These are phyloP conservation scores for Claviceps pusilla DNA, from an alignment of 2,329 filamentous ascomycete species.

Conservation along the genomic window DNA sequence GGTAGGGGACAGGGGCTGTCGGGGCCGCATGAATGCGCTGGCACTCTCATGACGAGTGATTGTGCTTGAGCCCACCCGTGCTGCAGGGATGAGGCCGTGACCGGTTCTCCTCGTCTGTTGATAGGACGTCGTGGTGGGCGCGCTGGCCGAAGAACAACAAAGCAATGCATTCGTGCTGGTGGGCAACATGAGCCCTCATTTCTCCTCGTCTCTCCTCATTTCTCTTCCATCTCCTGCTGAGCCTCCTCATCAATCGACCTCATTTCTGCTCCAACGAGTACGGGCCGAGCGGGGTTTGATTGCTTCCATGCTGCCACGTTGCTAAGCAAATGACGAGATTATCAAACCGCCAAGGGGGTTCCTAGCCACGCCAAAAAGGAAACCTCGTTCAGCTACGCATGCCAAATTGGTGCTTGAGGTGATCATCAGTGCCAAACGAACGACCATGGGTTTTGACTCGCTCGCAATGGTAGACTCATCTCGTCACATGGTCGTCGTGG, in stretches of 20 bases:
- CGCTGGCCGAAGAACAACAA: conserved; percentile 30
- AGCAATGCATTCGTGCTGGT: conserved; percentile 22
- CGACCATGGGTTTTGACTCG: too few species aligned
- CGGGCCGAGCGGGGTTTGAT: background rate
- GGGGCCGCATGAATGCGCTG: conserved; percentile 31
- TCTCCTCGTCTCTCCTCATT: background rate
- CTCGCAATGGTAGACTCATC: too few species aligned
- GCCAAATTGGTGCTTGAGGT: background rate
- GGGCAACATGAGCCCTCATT: background rate
- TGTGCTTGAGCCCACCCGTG: conserved; percentile 19
- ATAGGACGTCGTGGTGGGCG: conserved; percentile 21
- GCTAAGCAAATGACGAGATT: background rate
- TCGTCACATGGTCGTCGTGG: too few species aligned
- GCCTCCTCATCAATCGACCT: too few species aligned
- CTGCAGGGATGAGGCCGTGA: conserved; percentile 19
- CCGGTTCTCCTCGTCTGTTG: conserved; percentile 24
- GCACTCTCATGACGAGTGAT: conserved; percentile 25
- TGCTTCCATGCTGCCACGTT: background rate
- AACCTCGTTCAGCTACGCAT: too few species aligned
- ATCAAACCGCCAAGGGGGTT: background rate
- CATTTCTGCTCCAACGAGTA: background rate
- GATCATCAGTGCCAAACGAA: background rate
- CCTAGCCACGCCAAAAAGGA: background rate
- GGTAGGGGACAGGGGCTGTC: conserved; percentile 6
- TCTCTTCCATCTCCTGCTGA: too few species aligned